Conservation (phyloP, 495 filamentous ascomycete species). For the Aspergillus ostianus region DNA sequence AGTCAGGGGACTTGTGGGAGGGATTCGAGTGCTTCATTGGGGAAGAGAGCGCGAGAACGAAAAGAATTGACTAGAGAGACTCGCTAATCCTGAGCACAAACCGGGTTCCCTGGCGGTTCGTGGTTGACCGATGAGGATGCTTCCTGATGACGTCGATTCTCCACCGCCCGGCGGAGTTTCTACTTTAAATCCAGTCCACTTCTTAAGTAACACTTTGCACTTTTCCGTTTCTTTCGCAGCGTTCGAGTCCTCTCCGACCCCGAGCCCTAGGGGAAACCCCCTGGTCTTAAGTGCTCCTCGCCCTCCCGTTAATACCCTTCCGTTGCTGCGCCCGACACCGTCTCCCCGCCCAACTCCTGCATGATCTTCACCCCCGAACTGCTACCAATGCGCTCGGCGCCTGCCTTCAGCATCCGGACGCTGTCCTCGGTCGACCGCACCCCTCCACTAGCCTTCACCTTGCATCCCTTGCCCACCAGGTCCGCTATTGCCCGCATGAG, state of each 20-base stretch:
- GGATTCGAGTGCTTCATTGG: conserved; percentile 1
- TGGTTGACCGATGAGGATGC: conserved; percentile 8
- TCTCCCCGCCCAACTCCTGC: conserved; percentile 42
- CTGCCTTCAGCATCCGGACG: conserved; percentile 59
- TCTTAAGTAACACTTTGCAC: background rate
- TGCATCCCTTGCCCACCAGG: conserved; percentile 40
- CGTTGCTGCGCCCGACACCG: conserved; percentile 3
- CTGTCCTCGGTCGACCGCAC: conserved; percentile 53
- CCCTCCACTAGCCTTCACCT: conserved; percentile 68
- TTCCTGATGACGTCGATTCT: conserved; percentile 12
- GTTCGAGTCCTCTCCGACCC: no score
- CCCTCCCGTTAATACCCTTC: conserved; percentile 15
- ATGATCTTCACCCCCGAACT: conserved; percentile 59
- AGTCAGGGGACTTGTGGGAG: background rate
- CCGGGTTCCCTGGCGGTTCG: no score
- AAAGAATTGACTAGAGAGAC: background rate
- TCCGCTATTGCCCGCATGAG: conserved; percentile 53
- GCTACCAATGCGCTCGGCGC: conserved; percentile 63
- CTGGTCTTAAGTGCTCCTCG: no score
- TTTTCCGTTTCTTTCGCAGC: background rate
- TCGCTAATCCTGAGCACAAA: conserved; percentile 1
- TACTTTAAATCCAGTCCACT: conserved; percentile 6
- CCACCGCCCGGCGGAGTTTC: conserved; percentile 4
- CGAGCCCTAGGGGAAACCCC: no score
- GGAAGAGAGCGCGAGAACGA: background rate